Evolutionary conservation across 2,329 filamentous ascomycete genomes (phyloP).

Genomic region (Cryphonectria radicalis): DNA sequence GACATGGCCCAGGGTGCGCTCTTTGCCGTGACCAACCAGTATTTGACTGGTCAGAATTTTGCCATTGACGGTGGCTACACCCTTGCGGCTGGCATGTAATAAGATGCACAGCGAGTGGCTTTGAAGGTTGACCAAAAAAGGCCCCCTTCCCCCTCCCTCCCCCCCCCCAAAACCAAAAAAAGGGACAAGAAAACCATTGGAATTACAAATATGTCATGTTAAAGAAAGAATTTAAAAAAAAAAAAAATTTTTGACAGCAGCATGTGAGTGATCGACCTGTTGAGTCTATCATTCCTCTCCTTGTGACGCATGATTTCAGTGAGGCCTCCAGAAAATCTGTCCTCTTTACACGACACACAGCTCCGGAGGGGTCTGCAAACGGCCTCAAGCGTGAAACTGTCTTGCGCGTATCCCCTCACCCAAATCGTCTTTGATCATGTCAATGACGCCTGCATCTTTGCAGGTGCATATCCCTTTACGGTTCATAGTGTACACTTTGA

Average conservation of each 20-base stretch:
- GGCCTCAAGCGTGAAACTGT: neutral
- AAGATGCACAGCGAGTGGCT: conserved; percentile 31
- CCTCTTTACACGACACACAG: neutral
- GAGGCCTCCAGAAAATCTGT: neutral
- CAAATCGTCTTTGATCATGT: neutral
- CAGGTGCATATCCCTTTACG: neutral
- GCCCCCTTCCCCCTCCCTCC: too few relatives aligned
- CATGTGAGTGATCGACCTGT: neutral
- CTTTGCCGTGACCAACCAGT: conserved; percentile 51
- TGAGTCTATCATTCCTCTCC: neutral
- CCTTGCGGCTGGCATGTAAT: conserved; percentile 36
- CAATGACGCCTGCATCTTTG: neutral
- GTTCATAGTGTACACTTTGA: neutral
- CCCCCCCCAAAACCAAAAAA: too few relatives aligned
- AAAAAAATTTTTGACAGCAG: neutral
- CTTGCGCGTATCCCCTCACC: neutral
- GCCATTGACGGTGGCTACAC: conserved; percentile 60
- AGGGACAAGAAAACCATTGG: neutral
- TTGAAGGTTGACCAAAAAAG: neutral
- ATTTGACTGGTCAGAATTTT: conserved; percentile 44
- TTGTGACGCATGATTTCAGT: neutral
- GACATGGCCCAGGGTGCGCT: conserved; percentile 63
- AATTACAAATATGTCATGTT: neutral
- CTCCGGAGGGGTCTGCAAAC: neutral
- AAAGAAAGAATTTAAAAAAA: too few relatives aligned